phyloP scores from a whole-genome alignment of 169 alveolate species.

The Plasmodium ovale region DNA sequence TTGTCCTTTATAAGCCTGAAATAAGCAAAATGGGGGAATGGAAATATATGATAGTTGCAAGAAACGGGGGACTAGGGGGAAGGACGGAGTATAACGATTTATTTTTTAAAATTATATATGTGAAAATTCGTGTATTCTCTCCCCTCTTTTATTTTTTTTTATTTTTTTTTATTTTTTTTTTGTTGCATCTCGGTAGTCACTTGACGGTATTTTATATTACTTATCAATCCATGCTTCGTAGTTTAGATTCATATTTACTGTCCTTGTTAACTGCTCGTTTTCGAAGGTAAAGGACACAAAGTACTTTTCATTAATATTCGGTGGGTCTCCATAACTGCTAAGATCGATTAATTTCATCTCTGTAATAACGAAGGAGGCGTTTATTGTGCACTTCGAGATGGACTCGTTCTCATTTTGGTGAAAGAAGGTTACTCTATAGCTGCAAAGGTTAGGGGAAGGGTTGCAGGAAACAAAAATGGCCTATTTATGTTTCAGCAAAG shows the following conservation, averaged over 20 bases:
- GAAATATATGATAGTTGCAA: background rate
- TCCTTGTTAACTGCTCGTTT: conserved; percentile 48
- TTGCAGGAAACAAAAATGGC: too few relatives aligned
- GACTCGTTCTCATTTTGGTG: conserved; percentile 52
- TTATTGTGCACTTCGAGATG: conserved; percentile 43
- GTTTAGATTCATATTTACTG: conserved; percentile 63
- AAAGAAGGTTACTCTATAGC: conserved; percentile 61
- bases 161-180: background rate
- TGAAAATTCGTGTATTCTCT: background rate
- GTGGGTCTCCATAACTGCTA: background rate
- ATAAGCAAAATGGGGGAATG: background rate
- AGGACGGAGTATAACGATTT: background rate
- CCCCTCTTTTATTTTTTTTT: background rate
- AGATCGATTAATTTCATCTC: conserved; percentile 10
- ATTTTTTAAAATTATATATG: conserved; percentile 1
- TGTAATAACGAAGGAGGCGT: conserved; percentile 33
- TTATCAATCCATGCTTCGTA: conserved; percentile 76
- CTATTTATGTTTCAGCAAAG: too few relatives aligned
- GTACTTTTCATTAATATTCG: conserved; percentile 29
- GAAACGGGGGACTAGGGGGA: background rate
- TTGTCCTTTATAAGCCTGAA: conserved; percentile 65
- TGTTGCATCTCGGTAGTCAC: background rate
- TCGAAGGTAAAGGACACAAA: conserved; percentile 65
- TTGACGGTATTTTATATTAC: conserved; percentile 22
- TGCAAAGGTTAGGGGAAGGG: too few relatives aligned